phyloP scores from a whole-genome alignment of 225 moss, liverwort and hornwort species.

The Polytrichum formosum region DNA sequence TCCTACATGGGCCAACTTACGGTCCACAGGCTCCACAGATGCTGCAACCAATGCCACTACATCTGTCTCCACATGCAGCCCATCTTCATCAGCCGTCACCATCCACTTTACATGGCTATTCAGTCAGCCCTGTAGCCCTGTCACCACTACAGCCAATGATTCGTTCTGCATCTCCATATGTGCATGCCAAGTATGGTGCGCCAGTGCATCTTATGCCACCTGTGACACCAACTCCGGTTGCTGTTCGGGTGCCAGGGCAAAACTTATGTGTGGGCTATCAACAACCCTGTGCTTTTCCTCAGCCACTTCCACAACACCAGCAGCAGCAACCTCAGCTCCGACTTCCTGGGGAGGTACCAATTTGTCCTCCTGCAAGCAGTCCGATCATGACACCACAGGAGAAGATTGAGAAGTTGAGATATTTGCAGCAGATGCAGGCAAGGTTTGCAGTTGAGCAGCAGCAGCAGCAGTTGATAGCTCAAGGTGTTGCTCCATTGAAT shows the following conservation, averaged over 20 bases:
- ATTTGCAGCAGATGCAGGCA: conserved; percentile 94
- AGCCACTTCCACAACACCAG: conserved; percentile 18
- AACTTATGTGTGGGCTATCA: conserved; percentile 42
- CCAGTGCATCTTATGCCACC: conserved; percentile 59
- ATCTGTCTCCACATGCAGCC: conserved; percentile 49
- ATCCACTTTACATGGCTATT: conserved; percentile 44
- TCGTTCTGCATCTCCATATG: conserved; percentile 52
- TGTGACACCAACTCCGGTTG: conserved; percentile 39
- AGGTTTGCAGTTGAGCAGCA: conserved; percentile 85
- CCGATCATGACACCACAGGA: conserved; percentile 88
- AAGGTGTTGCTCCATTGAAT: conserved; percentile 53
- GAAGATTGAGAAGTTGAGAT: conserved; percentile 85
- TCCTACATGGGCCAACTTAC: conserved; percentile 57
- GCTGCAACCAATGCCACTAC: conserved; percentile 46
- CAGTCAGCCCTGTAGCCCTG: conserved; percentile 33
- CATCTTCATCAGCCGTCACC: conserved; percentile 47
- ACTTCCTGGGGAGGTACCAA: conserved; percentile 28
- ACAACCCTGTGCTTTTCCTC: conserved; percentile 43
- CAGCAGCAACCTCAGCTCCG: conserved; percentile 51
- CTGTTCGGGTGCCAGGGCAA: conserved; percentile 35
- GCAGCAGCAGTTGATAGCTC: conserved; percentile 77
- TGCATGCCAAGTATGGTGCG: conserved; percentile 52
- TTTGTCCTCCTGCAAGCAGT: conserved; percentile 60
- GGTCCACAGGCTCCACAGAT: conserved; percentile 36
- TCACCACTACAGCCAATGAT: conserved; percentile 44